These are phyloP conservation scores for Candida silvatica DNA, from an alignment of 805 yeast species.

Conservation along the genomic window DNA sequence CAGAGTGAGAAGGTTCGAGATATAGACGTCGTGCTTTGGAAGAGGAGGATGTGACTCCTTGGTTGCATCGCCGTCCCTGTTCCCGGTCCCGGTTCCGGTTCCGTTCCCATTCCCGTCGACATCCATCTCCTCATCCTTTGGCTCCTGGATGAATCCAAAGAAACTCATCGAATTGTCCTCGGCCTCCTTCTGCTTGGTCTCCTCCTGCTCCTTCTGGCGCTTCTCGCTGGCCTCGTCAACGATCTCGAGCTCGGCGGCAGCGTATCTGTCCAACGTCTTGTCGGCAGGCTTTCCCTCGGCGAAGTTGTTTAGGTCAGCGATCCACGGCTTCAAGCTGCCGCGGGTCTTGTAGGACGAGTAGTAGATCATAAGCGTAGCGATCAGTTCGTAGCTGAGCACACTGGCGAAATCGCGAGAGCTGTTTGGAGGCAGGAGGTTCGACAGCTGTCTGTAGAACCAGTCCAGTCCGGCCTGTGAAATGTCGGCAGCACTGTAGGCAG, in stretches of 20 bases:
- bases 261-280: constrained; percentile 14
- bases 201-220: constrained; percentile 1
- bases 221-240: constrained; percentile 1
- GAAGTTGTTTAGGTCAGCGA: constrained; percentile 11
- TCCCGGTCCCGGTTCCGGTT: constrained; percentile 1
- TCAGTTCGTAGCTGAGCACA: constrained; percentile 14
- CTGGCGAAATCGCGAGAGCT: constrained; percentile 3
- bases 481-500: constrained; percentile 10
- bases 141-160: constrained; percentile 24
- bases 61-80: neutral
- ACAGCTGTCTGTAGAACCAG: constrained; percentile 16
- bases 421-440: constrained; percentile 5
- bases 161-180: constrained; percentile 22
- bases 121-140: constrained; percentile 6
- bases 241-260: constrained; percentile 5
- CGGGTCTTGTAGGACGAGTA: constrained; percentile 16
- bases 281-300: constrained; percentile 8
- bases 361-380: constrained; percentile 15
- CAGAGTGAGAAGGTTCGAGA: constrained; percentile 14
- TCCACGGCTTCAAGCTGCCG: constrained; percentile 15
- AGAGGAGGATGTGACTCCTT: neutral
- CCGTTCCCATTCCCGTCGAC: neutral
- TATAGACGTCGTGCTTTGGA: constrained; percentile 9
- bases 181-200: constrained; percentile 9
- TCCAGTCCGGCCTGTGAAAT: constrained; percentile 11